Evolutionary conservation across 371 early-diverging fungal species (phyloP).

Genomic region (Rhizopus arrhizus): DNA sequence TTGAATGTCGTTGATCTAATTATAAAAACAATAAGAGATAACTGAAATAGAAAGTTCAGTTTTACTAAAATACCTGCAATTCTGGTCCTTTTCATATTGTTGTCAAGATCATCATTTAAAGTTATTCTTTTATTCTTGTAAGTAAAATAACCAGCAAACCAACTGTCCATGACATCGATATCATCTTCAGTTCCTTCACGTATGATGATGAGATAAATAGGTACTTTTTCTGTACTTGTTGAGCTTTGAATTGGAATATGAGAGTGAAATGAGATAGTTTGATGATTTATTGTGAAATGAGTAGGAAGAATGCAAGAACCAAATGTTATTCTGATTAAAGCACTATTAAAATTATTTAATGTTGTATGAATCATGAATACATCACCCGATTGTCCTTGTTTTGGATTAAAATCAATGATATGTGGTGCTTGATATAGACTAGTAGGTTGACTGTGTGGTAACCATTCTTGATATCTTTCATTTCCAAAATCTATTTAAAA

Average conservation of each 20-base stretch:
- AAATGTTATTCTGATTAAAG: slow-evolving; percentile 17
- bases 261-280: slow-evolving; percentile 4
- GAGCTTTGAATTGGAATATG: slow-evolving; percentile 5
- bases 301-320: slow-evolving; percentile 22
- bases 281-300: slow-evolving; percentile 16
- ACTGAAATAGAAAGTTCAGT: too few species aligned
- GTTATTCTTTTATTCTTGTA: slow-evolving; percentile 12
- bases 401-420: slow-evolving; percentile 11
- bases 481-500: slow-evolving; percentile 18
- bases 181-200: slow-evolving; percentile 7
- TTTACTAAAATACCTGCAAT: background rate
- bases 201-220: slow-evolving; percentile 22
- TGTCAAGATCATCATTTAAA: background rate
- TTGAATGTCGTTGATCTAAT: background rate
- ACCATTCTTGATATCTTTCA: slow-evolving; percentile 9
- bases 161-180: slow-evolving; percentile 15
- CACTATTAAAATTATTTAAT: background rate
- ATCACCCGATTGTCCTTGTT: slow-evolving; percentile 17
- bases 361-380: slow-evolving; percentile 11
- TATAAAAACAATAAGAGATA: too few species aligned
- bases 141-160: slow-evolving; percentile 18
- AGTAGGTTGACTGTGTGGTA: slow-evolving; percentile 12
- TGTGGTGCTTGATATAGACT: slow-evolving; percentile 18
- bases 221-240: slow-evolving; percentile 9
- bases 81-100: background rate